These are phyloP conservation scores for Talaromyces verruculosus DNA, from an alignment of 2,329 filamentous ascomycete species.

Conservation along the genomic window DNA sequence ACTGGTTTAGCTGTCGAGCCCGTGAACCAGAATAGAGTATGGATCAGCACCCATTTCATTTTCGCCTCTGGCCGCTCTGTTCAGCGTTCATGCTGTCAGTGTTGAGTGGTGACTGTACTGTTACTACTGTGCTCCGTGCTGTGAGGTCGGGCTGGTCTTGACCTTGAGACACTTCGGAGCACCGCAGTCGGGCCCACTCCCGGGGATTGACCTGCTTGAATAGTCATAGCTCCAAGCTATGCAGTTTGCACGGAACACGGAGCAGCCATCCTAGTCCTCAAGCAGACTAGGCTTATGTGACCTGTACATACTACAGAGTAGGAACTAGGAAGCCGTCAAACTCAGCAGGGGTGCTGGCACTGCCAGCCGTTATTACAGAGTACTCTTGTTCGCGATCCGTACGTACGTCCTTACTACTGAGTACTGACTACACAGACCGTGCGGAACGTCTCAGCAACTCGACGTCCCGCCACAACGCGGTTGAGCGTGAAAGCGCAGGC, in stretches of 20 bases:
- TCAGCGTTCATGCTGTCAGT: not conserved
- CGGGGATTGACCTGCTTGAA: constrained; percentile 3
- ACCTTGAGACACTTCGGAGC: constrained; percentile 12
- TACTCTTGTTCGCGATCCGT: not conserved
- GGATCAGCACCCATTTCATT: constrained; percentile 1
- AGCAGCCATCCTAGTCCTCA: not conserved
- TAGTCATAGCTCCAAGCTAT: constrained; percentile 14
- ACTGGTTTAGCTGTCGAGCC: not conserved
- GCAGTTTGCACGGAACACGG: not conserved
- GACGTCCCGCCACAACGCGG: not conserved
- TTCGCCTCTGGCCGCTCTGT: not conserved
- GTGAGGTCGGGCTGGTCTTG: not conserved
- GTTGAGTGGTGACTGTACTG: not conserved
- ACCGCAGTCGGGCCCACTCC: constrained; percentile 7
- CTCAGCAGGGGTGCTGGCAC: not conserved
- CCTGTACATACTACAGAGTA: not conserved
- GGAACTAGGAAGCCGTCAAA: not conserved
- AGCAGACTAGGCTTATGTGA: not conserved
- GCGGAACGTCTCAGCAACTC: not conserved
- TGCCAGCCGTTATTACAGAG: not conserved
- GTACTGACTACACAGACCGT: not conserved
- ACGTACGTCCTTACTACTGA: not conserved
- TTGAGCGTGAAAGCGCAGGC: not conserved
- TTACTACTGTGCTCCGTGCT: not conserved
- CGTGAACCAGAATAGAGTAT: not conserved